Conservation (phyloP, 2,329 filamentous ascomycete species). For the Colletotrichum chlorophyti region DNA sequence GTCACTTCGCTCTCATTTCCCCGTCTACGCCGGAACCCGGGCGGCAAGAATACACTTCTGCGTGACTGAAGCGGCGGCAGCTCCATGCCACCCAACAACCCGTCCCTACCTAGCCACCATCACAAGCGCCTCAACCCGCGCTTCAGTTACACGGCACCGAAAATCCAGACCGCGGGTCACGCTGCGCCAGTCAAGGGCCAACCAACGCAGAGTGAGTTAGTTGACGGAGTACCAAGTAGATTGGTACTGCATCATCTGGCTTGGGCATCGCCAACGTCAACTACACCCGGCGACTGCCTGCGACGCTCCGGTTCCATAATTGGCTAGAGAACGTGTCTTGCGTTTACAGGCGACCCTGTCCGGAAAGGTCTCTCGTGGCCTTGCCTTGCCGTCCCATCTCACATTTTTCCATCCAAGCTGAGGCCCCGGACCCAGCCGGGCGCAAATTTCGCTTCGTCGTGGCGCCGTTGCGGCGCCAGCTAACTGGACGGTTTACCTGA, state of each 20-base stretch:
- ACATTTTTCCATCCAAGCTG: no score
- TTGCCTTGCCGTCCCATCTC: not conserved
- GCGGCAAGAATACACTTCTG: not conserved
- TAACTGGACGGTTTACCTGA: not conserved
- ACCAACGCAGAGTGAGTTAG: no score
- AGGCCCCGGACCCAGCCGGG: not conserved
- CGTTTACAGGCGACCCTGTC: not conserved
- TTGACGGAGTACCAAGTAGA: no score
- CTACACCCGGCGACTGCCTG: not conserved
- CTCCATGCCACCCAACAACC: not conserved
- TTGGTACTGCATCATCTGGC: no score
- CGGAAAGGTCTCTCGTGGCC: no score
- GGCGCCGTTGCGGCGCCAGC: not conserved
- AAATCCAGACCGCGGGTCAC: no score
- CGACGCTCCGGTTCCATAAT: no score
- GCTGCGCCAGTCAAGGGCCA: no score
- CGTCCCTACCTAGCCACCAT: not conserved
- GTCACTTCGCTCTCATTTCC: not conserved
- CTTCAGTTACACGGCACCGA: no score
- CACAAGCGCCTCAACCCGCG: not conserved
- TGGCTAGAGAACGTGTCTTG: no score
- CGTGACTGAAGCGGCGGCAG: not conserved
- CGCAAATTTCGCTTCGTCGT: not conserved
- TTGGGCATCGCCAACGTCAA: not conserved
- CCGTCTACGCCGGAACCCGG: not conserved